Evolutionary conservation across 2,329 filamentous ascomycete species (phyloP).

Genomic region (Phaeosphaeriaceae sp.): DNA sequence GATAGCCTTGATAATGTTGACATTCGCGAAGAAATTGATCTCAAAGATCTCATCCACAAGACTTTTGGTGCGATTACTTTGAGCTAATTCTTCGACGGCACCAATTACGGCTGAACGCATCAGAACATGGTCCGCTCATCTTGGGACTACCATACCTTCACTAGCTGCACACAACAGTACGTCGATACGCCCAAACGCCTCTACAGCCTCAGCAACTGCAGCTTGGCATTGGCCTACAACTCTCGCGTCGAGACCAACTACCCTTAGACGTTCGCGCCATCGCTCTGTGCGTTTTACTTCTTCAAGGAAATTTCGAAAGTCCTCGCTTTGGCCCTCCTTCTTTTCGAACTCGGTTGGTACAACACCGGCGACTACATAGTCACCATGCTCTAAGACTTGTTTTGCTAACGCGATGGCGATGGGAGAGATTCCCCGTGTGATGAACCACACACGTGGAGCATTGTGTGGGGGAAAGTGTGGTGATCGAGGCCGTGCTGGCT

Average conservation of each 20-base stretch:
- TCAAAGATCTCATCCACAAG: slow-evolving; percentile 93
- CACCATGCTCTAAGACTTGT: slow-evolving; percentile 86
- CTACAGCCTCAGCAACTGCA: slow-evolving; percentile 84
- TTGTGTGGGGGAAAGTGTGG: slow-evolving; percentile 68
- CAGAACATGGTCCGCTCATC: neutral
- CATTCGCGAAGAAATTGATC: slow-evolving; percentile 90
- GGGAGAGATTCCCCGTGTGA: slow-evolving; percentile 86
- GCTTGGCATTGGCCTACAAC: slow-evolving; percentile 78
- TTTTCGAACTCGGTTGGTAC: slow-evolving; percentile 78
- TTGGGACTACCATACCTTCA: slow-evolving; percentile 66
- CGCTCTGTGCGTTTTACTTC: slow-evolving; percentile 73
- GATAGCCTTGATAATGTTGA: slow-evolving; percentile 92
- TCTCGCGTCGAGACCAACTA: slow-evolving; percentile 66
- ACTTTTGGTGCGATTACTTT: slow-evolving; percentile 74
- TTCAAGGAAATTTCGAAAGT: slow-evolving; percentile 81
- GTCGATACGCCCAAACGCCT: slow-evolving; percentile 85
- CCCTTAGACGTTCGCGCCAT: slow-evolving; percentile 79
- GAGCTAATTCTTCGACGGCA: slow-evolving; percentile 87
- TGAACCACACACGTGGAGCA: slow-evolving; percentile 86
- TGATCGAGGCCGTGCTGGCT: slow-evolving; percentile 45
- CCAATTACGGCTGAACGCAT: slow-evolving; percentile 75
- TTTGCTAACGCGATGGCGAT: slow-evolving; percentile 83
- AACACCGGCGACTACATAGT: slow-evolving; percentile 86
- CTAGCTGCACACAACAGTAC: slow-evolving; percentile 90
- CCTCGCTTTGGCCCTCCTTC: slow-evolving; percentile 73